Base-by-base conservation (phyloP, 2,329 filamentous ascomycete genomes). In the Ascochyta fabae region DNA sequence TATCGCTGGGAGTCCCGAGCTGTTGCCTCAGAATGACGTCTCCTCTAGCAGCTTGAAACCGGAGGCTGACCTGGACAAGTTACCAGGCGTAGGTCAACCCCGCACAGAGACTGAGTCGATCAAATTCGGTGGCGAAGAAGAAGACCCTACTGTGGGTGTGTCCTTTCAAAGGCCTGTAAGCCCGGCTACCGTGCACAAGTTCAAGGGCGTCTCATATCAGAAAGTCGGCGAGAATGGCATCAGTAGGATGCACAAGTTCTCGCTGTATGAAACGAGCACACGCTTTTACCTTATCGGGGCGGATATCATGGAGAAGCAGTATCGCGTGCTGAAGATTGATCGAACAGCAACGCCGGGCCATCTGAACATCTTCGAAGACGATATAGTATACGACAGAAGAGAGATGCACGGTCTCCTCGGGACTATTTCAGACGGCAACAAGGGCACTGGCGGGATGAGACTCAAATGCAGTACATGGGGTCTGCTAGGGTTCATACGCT, bases 401-500 rank as follows among this genome's bases (percentile, higher is more conserved):
- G 92, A 98, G 76, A 96, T 97, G 86, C 92, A 90, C 67, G 88
- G 95, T 75, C 83, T 98, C n/a, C 80, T 99, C 42, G 92, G 95
- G 73, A 90, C 93, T 15, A 96, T 99, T 53, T 92, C 98, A 68
- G 91, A 98, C 72, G 95, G 95, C 0, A 99, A 98, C 75, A 93
- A 91, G 69, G 88, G 86, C 7, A 92, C 92, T 0, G 95, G 95
- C 23, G 95, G 95, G 1, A 84, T 99, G 77, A 95, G 90, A 74
- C 82, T 96, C 52, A 91, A 91, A 56, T 96, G 91, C 75, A 96
- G 88, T 56, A 92, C 91, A 4, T 99, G 94, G 95, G 95, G 95
- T 2, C 79, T 99, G 24, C 80, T 99, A 24, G 95, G 95, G 4
- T 99, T 99, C 75, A 95, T 99, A 74, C 86, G 91, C 58, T 98